A percentile compares a stretch with the other conserved stretches of the same genome.
phyloP scores from a whole-genome alignment of 1,284 basidiomycete genomes.

The Trichosporon sp. region DNA sequence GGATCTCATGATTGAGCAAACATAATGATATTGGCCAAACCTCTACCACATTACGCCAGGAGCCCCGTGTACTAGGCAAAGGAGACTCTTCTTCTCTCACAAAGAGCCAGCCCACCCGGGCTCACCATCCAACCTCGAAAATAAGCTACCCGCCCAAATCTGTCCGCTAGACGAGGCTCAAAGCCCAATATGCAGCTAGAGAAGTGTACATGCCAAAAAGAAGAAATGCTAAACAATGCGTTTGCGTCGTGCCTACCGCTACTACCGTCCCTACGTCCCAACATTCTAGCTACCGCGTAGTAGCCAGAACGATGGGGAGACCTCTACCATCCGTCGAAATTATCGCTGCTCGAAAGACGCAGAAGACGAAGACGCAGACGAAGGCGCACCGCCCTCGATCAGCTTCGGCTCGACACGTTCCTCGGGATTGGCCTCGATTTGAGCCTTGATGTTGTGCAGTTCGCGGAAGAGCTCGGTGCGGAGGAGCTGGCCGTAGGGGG shows the following conservation, averaged over 20 bases:
- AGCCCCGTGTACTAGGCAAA: too few species aligned
- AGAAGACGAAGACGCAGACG: not conserved
- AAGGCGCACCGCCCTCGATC: not conserved
- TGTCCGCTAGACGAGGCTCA: too few species aligned
- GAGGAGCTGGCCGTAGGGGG: constrained; percentile 37
- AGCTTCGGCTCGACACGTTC: not conserved
- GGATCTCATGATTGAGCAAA: too few species aligned
- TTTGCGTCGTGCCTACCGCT: not conserved
- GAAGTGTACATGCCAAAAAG: not conserved
- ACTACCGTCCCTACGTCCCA: not conserved
- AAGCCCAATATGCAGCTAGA: not conserved
- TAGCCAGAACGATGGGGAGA: too few species aligned
- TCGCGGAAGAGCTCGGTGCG: constrained; percentile 39
- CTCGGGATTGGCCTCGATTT: not conserved
- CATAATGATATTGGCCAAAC: too few species aligned
- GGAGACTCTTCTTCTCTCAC: too few species aligned
- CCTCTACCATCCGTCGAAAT: too few species aligned
- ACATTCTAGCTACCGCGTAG: not conserved
- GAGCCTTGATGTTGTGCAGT: constrained; percentile 25
- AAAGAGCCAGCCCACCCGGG: too few species aligned
- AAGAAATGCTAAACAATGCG: not conserved
- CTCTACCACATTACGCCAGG: too few species aligned
- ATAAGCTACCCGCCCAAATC: too few species aligned
- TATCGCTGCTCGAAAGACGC: not conserved
- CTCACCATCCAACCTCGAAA: too few species aligned